Evolutionary conservation across 116 monocot genomes (phyloP), one percentile per base, ranked within the genome.

Genomic region (Cymodocea nodosa): DNA sequence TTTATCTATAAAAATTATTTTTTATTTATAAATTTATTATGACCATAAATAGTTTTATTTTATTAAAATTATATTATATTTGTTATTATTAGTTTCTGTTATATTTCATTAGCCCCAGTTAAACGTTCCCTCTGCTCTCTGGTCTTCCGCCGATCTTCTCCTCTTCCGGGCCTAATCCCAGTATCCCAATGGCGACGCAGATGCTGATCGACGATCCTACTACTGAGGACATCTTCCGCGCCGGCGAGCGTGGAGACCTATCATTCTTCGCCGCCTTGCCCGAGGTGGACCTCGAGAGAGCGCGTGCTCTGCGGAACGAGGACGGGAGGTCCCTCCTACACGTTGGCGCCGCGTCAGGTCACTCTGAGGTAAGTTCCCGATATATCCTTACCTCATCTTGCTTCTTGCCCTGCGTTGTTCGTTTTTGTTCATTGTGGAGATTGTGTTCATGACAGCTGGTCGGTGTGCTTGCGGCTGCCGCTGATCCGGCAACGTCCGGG

Each of bases 291-390:
- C 79, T 94, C 63, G 56, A n/a, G 19, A 40, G 39, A 18, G 76
- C 78, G 11, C 71, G 69, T 8, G 51, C 78, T 0, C 70, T 89
- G 37, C 75, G 78, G 2, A 77, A 94, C 59, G 94, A 94, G 37
- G 94, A 94, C 75, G 84, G 79, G 54, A 79, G 94, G 24, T 87
- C 89, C 9, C 84, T 94, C 25, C 87, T 94, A 73, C 94, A 94
- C 69, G 89, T 87, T 39, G 89, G 89, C 52, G 79, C 80, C 71
- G 68, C 94, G 44, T 69, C 66, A 59, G 86, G 84, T 53, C 74
- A 68, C 25, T 12, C 68, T 16, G 76, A 94, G 87, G 93, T 65
- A n/a, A 62, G 56, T 23, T 30, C 30, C 3, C 30, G 36, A 15
- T 14, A 10, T 39, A 37, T 56, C 20, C 57, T 35, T 50, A 20